Percentiles rank a stretch among this genome's conserved stretches.
Conservation (phyloP, 176 grass and related monocot genomes). For the Sorghum bicolor region DNA sequence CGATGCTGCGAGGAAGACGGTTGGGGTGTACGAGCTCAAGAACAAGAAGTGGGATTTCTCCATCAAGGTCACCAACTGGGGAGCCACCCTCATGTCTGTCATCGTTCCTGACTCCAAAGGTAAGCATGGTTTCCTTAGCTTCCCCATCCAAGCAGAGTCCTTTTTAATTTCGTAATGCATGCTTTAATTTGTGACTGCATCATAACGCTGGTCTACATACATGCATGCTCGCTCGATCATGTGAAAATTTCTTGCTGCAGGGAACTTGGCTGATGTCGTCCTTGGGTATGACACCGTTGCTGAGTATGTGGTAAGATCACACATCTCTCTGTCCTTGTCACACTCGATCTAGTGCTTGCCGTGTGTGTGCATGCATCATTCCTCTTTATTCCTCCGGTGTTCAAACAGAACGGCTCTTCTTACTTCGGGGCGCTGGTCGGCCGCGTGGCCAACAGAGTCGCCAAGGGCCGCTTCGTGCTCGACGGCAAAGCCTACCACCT, state of each 20-base stretch:
- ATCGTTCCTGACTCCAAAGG: slow-evolving; percentile 52
- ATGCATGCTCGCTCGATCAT: no score
- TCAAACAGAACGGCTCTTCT: slow-evolving; percentile 55
- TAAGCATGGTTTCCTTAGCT: not conserved
- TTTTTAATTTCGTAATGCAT: not conserved
- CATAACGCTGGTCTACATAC: not conserved
- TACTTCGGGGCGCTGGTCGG: slow-evolving; percentile 76
- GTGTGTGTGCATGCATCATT: no score
- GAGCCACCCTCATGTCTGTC: slow-evolving; percentile 68
- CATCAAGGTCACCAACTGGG: slow-evolving; percentile 77
- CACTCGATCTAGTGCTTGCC: not conserved
- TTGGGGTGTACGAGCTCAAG: slow-evolving; percentile 70
- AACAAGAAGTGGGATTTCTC: slow-evolving; percentile 72
- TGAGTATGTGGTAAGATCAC: slow-evolving; percentile 68
- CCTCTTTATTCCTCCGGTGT: not conserved
- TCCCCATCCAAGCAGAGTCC: no score
- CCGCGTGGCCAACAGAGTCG: slow-evolving; percentile 77
- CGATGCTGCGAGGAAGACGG: slow-evolving; percentile 40
- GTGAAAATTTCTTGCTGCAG: slow-evolving; percentile 22
- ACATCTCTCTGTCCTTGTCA: not conserved
- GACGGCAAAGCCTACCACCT: slow-evolving; percentile 55
- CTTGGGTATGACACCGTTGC: slow-evolving; percentile 79
- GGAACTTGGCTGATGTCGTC: slow-evolving; percentile 65
- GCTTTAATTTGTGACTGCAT: not conserved
- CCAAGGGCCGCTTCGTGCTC: slow-evolving; percentile 48